Conservation (phyloP, 2,329 filamentous ascomycete species). For the Colletotrichum chrysophilum region DNA sequence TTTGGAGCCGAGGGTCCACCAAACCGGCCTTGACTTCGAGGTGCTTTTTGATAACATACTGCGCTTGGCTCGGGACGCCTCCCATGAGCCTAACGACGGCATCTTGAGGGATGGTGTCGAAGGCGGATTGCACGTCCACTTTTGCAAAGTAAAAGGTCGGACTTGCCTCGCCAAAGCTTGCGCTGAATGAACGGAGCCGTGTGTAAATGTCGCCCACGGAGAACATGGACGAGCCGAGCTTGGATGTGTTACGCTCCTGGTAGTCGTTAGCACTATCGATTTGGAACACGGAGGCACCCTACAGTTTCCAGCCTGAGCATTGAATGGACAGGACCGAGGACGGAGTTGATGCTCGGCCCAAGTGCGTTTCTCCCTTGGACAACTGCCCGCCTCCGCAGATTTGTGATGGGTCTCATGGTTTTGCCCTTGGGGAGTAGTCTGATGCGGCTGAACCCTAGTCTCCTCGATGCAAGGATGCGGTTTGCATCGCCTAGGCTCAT, state of each 20-base stretch:
- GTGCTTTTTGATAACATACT: conserved; percentile 77
- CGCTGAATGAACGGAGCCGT: conserved; percentile 74
- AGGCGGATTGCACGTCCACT: conserved; percentile 88
- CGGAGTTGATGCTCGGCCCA: conserved; percentile 44
- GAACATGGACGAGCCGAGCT: conserved; percentile 80
- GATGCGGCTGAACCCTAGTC: conserved; percentile 78
- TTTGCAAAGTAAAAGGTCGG: conserved; percentile 83
- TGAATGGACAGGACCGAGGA: conserved; percentile 76
- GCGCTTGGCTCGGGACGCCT: conserved; percentile 58
- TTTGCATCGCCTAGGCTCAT: conserved; percentile 63
- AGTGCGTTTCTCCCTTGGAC: conserved; percentile 62
- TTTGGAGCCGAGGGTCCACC: conserved; percentile 21
- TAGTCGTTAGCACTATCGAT: background rate
- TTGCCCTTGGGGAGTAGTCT: conserved; percentile 81
- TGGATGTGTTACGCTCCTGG: conserved; percentile 53
- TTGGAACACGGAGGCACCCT: conserved; percentile 10
- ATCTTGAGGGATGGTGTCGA: conserved; percentile 91
- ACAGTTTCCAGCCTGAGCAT: conserved; percentile 82
- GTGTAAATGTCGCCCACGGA: conserved; percentile 82
- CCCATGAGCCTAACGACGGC: conserved; percentile 71
- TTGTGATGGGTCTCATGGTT: conserved; percentile 85
- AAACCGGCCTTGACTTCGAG: conserved; percentile 67
- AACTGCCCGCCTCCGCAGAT: conserved; percentile 72
- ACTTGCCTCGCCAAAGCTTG: conserved; percentile 41
- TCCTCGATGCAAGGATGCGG: conserved; percentile 63